Evolutionary conservation across 306 rosid species (phyloP).

Genomic region (Datisca glomerata): DNA sequence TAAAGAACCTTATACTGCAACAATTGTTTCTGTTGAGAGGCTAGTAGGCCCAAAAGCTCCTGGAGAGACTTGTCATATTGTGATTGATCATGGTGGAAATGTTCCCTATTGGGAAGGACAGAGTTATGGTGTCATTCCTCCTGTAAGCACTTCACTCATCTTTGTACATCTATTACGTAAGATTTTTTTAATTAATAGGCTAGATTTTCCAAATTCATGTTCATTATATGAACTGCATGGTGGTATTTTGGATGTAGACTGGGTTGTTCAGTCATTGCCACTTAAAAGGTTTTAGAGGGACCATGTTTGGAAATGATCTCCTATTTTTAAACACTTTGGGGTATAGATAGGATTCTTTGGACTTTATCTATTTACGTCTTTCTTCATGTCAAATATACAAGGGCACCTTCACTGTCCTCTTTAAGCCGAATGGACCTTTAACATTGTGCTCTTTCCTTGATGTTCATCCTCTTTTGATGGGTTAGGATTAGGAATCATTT

Average conservation of each 20-base stretch:
- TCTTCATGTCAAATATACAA: background rate
- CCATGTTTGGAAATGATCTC: background rate
- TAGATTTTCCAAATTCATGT: background rate
- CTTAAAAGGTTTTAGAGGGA: background rate
- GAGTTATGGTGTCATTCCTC: conserved; percentile 94
- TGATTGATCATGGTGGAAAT: conserved; percentile 89
- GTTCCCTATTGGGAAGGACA: conserved; percentile 99
- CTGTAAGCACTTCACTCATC: conserved; percentile 41
- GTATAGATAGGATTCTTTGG: background rate
- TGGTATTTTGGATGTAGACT: background rate
- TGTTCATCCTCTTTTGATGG: conserved; percentile 1
- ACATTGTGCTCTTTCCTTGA: background rate
- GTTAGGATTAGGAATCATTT: background rate
- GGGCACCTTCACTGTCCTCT: background rate
- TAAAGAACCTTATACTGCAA: conserved; percentile 83
- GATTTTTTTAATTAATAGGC: background rate
- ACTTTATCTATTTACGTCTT: background rate
- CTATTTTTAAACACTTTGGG: no score
- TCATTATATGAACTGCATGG: background rate
- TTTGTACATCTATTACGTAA: background rate
- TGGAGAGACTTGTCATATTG: conserved; percentile 95
- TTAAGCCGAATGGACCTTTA: no score
- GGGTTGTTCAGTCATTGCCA: no score
- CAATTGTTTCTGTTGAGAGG: conserved; percentile 90
- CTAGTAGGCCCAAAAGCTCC: conserved; percentile 90